Conservation (phyloP, 148 eudicot genomes). For the Fallopia convolvulus region DNA sequence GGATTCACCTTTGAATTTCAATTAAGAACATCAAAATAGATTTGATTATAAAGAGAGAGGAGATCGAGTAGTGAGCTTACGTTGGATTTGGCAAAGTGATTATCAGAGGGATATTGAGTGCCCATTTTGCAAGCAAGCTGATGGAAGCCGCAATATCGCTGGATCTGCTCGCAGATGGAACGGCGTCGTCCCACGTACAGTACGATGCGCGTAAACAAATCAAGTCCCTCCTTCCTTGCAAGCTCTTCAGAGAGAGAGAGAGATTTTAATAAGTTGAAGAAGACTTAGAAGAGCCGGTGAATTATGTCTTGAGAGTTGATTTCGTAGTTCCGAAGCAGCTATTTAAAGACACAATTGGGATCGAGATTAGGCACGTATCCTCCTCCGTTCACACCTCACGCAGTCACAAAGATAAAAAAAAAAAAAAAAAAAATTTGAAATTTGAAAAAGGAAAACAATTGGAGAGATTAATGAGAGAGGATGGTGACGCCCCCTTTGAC, state of each 20-base stretch:
- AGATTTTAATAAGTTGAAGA: background rate
- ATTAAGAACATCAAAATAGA: background rate
- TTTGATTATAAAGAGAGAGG: background rate
- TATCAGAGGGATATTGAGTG: background rate
- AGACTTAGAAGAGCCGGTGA: background rate
- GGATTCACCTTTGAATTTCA: background rate
- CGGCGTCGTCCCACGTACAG: background rate
- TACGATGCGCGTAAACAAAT: too few species aligned
- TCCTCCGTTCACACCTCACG: background rate
- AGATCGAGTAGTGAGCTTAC: background rate
- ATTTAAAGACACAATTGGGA: background rate
- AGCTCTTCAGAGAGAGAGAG: background rate
- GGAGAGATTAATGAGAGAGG: background rate
- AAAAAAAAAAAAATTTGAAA: too few species aligned
- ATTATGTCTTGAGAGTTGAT: background rate
- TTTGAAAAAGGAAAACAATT: background rate
- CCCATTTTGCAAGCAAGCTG: background rate
- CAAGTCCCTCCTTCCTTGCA: too few species aligned
- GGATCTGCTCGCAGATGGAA: background rate
- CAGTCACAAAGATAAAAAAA: background rate
- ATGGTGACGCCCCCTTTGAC: background rate
- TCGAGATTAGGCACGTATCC: background rate
- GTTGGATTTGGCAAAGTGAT: background rate
- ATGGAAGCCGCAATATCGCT: background rate
- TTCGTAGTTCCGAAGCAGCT: background rate